Evolutionary conservation across 2,329 filamentous ascomycete species (phyloP).

Genomic region (Fusarium oligoseptatum): DNA sequence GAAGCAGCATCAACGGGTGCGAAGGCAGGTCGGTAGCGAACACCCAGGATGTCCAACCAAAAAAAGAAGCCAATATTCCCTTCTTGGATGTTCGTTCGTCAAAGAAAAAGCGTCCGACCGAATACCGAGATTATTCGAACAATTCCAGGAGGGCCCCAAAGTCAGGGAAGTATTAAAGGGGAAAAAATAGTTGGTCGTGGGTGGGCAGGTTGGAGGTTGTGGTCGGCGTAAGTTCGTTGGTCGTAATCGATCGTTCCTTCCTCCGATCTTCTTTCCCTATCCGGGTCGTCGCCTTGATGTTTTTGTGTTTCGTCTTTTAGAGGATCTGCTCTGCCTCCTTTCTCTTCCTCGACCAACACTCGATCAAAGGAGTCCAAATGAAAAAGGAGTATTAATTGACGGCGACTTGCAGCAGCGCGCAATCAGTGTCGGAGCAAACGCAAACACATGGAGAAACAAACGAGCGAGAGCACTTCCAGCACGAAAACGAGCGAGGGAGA

Average conservation of each 20-base stretch:
- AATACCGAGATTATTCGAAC: slow-evolving; percentile 25
- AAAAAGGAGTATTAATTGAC: slow-evolving; percentile 10
- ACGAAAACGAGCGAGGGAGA: slow-evolving; percentile 22
- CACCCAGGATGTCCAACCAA: slow-evolving; percentile 1
- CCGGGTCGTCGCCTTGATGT: slow-evolving; percentile 11
- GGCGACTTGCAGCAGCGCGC: slow-evolving; percentile 10
- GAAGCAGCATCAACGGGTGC: neutral
- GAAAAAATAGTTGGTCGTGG: neutral
- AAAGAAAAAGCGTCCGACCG: slow-evolving; percentile 23
- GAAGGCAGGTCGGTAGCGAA: neutral
- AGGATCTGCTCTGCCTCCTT: slow-evolving; percentile 21
- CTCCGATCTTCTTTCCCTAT: slow-evolving; percentile 15
- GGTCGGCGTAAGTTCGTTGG: slow-evolving; percentile 16
- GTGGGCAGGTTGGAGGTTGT: slow-evolving; percentile 4
- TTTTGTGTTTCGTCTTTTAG: slow-evolving; percentile 23
- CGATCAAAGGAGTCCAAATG: slow-evolving; percentile 12
- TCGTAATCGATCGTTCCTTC: slow-evolving; percentile 16
- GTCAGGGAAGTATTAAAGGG: slow-evolving; percentile 28
- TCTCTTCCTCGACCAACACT: slow-evolving; percentile 23
- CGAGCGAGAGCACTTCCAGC: slow-evolving; percentile 1
- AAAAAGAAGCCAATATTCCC: slow-evolving; percentile 7
- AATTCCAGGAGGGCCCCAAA: slow-evolving; percentile 11
- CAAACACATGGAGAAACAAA: slow-evolving; percentile 2
- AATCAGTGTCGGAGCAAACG: slow-evolving; percentile 6
- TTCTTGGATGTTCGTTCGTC: slow-evolving; percentile 14